A percentile compares a stretch with the other conserved stretches of the same genome.
These are phyloP conservation scores for Citropsis articulata DNA, from an alignment of 345 rosid genomes.

Conservation along the genomic window DNA sequence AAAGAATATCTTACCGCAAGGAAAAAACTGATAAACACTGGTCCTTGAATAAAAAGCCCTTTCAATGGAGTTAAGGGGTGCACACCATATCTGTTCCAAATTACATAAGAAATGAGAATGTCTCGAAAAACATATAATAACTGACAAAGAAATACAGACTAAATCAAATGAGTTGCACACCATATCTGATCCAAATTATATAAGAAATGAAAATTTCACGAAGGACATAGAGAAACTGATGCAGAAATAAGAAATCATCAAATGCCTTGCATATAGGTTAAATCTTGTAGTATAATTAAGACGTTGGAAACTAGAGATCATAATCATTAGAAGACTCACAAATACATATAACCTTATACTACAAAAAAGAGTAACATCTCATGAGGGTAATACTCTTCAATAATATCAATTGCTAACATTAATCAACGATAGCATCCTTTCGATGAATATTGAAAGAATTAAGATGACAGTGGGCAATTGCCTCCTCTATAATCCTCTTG, in stretches of 20 bases:
- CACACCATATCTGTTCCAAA: slow-evolving; percentile 62
- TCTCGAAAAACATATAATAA: neutral
- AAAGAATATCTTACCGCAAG: slow-evolving; percentile 63
- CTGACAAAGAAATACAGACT: neutral
- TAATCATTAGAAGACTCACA: neutral
- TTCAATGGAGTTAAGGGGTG: slow-evolving; percentile 78
- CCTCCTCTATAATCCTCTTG: neutral
- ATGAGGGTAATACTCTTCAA: neutral
- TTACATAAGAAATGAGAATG: slow-evolving; percentile 15
- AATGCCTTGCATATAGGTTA: neutral
- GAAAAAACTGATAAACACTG: slow-evolving; percentile 73
- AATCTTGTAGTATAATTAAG: neutral
- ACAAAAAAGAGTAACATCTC: neutral
- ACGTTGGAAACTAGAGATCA: neutral
- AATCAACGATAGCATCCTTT: neutral
- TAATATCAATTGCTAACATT: neutral
- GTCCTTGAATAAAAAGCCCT: slow-evolving; percentile 78
- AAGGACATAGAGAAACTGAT: neutral
- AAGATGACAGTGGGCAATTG: neutral
- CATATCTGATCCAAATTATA: slow-evolving; percentile 47
- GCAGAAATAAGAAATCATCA: neutral
- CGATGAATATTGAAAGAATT: neutral
- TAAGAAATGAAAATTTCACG: slow-evolving; percentile 13
- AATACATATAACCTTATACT: neutral
- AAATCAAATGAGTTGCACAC: slow-evolving; percentile 34